Evolutionary conservation across 2,329 filamentous ascomycete genomes (phyloP).

Genomic region (Colletotrichum falcatum): DNA sequence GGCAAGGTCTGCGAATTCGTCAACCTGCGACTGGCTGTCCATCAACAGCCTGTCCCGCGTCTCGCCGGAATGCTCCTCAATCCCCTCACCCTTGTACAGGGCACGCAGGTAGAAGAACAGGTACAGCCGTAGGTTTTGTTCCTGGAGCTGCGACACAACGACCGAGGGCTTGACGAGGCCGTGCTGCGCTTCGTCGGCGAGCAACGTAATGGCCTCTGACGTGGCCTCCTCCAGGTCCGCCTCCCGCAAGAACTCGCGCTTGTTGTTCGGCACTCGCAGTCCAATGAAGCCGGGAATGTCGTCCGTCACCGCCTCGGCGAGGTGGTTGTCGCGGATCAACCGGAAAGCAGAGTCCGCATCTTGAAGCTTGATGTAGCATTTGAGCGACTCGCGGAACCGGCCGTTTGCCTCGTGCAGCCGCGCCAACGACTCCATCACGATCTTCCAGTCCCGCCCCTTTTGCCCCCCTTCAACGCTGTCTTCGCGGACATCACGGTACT

Average conservation of each 20-base stretch:
- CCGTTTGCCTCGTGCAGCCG: conserved; percentile 86
- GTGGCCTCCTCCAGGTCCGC: conserved; percentile 83
- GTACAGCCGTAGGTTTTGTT: conserved; percentile 76
- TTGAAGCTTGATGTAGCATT: conserved; percentile 89
- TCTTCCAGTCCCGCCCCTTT: conserved; percentile 84
- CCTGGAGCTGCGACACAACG: conserved; percentile 82
- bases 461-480: conserved; percentile 81
- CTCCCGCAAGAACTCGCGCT: conserved; percentile 72
- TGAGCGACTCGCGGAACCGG: conserved; percentile 84
- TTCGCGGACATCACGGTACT: conserved; percentile 78
- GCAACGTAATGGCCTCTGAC: conserved; percentile 83
- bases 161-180: conserved; percentile 83
- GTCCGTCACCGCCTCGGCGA: conserved; percentile 89
- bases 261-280: conserved; percentile 82
- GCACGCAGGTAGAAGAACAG: conserved; percentile 92
- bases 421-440: conserved; percentile 88
- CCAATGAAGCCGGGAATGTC: conserved; percentile 91
- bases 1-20: conserved; percentile 88
- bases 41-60: conserved; percentile 67
- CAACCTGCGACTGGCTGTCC: conserved; percentile 77
- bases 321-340: conserved; percentile 86
- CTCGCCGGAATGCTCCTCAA: conserved; percentile 65
- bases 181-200: conserved; percentile 91
- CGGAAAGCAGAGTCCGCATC: conserved; percentile 91
- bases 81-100: conserved; percentile 82